These are phyloP conservation scores for Hordeum vulgare DNA, from an alignment of 176 grass and related monocot genomes.

Conservation along the genomic window MorexV3_pseudomolecules_assembly NC_058524.1:1551708-1552207, in stretches of 20 bases:
- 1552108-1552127: constrained; percentile 96
- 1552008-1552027: constrained; percentile 13
- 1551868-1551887: constrained; percentile 96
- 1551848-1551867: constrained; percentile 96
- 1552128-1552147: constrained; percentile 93
- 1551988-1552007: neutral
- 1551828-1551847: constrained; percentile 88
- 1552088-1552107: constrained; percentile 88
- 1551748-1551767: neutral
- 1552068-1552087: constrained; percentile 87
- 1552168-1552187: constrained; percentile 93
- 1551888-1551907: constrained; percentile 92
- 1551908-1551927: constrained; percentile 95
- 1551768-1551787: constrained; percentile 53
- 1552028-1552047: constrained; percentile 3
- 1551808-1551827: constrained; percentile 89
- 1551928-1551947: constrained; percentile 98
- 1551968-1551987: neutral
- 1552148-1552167: constrained; percentile 81
- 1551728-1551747: neutral
- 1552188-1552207: constrained; percentile 86
- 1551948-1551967: neutral
- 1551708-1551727: constrained; percentile 9
- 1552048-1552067: constrained; percentile 93
- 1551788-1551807: constrained; percentile 94